Evolutionary conservation across 2,329 filamentous ascomycete genomes (phyloP).

Genomic region (Pyrenophora seminiperda): DNA sequence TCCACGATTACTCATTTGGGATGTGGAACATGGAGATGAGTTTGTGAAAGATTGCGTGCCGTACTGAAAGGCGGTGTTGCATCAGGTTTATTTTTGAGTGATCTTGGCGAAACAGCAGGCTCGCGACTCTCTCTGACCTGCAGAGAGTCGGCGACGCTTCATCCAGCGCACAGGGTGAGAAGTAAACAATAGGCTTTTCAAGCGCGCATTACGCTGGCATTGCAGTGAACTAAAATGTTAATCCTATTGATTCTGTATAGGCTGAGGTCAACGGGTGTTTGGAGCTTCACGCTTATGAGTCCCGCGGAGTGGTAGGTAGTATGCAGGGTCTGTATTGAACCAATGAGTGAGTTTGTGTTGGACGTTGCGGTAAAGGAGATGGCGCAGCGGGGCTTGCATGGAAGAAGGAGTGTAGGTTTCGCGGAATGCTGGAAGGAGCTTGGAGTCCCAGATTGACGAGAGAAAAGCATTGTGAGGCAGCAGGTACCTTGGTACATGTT

Average conservation of each 20-base stretch:
- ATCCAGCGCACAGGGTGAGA: too few species aligned
- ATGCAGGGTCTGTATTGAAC: slow-evolving; percentile 5
- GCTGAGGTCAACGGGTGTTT: slow-evolving; percentile 1
- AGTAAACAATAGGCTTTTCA: too few species aligned
- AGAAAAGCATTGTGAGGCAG: slow-evolving; percentile 2
- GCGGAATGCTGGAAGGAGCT: background rate
- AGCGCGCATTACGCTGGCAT: too few species aligned
- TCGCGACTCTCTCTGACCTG: too few species aligned
- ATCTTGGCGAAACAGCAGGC: background rate
- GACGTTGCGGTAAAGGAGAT: background rate
- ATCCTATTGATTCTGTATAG: too few species aligned
- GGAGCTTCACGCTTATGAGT: slow-evolving; percentile 3
- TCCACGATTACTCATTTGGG: slow-evolving; percentile 1
- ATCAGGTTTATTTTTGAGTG: background rate
- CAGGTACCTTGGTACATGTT: slow-evolving; percentile 5
- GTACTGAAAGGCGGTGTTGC: background rate
- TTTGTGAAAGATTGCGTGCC: too few species aligned
- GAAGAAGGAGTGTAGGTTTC: slow-evolving; percentile 10
- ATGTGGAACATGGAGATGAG: too few species aligned
- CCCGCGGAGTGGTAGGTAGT: background rate
- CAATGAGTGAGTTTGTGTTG: background rate
- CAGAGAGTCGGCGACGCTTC: too few species aligned
- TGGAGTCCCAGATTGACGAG: slow-evolving; percentile 1
- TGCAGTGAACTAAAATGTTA: too few species aligned
- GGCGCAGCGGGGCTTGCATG: background rate